Evolutionary conservation across 1,284 basidiomycete species (phyloP).

Genomic region (Leccinum pseudoinsigne): DNA sequence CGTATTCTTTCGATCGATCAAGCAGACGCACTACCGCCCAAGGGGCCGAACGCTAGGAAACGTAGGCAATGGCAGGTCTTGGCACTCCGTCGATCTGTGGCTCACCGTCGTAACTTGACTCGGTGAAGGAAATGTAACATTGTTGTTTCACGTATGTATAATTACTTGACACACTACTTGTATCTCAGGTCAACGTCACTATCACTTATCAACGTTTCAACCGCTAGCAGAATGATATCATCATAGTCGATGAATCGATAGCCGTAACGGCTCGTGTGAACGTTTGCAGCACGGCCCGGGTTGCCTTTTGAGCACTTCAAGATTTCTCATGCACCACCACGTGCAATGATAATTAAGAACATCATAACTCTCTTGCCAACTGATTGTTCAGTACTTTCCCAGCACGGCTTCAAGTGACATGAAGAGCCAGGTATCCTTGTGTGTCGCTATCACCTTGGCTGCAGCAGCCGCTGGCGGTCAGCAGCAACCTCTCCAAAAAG

Average conservation of each 20-base stretch:
- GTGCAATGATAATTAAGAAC: neutral
- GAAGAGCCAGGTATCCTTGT: slow-evolving; percentile 10
- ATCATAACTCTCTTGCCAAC: neutral
- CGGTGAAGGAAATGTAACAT: slow-evolving; percentile 9
- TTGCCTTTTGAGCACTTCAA: neutral
- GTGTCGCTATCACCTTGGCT: slow-evolving; percentile 3
- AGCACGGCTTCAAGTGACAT: slow-evolving; percentile 6
- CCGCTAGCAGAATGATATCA: neutral
- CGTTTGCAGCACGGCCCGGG: neutral
- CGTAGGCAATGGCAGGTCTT: slow-evolving; percentile 33
- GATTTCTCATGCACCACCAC: neutral
- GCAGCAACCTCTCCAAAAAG: slow-evolving; percentile 17
- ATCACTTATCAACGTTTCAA: neutral
- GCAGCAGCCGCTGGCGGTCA: neutral
- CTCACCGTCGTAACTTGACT: slow-evolving; percentile 23
- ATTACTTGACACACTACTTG: neutral
- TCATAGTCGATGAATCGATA: neutral
- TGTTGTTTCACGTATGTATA: neutral
- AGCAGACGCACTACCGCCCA: slow-evolving; percentile 11
- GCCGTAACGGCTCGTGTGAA: neutral
- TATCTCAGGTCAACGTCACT: neutral
- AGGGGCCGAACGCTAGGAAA: slow-evolving; percentile 26
- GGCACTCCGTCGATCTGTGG: slow-evolving; percentile 26
- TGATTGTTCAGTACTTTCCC: neutral
- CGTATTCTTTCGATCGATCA: slow-evolving; percentile 38